Base-by-base conservation (phyloP, 1,284 basidiomycete genomes). In the Ceratobasidium sp. region DNA sequence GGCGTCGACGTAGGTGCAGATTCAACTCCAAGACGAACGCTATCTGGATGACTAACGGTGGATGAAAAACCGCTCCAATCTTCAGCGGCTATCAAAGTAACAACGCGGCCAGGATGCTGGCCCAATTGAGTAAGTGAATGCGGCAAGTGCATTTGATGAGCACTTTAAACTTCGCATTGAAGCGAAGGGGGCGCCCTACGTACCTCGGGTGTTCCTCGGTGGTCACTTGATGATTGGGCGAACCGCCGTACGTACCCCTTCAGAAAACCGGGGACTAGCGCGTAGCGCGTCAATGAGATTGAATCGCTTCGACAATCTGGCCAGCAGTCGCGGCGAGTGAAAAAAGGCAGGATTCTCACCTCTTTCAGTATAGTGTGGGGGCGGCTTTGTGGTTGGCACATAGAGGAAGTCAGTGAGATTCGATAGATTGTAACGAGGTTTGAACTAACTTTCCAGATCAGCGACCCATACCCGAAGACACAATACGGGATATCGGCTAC, bases 221-320 rank as follows among this genome's bases (percentile, higher is more conserved):
- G 95, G 81, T 97, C 95, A 84, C 94, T 93, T 70, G 94, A 96
- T 83, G 90, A 89, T 84, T 96, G 95, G 0, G 95, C 94, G 82
- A 97, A 97, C 42, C 95, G 87, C 2, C 95, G 90, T 0, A 95
- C 93, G 80, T 94, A 96, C 42, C 94, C 94, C 84, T 94, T 95
- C 81, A 97, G 86, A 82, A 91, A 97, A 33, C 95, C 95, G 0
- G 94, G 89, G 0, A 87, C 93, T 94, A 69, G 42, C 10, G 65
- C 15, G 59, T 65, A 56, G 67, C 68, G 56, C 44, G 33, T 69
- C 50, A 40, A 71, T 23, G 28, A 65, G 28, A 52, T 56, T 59
- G 26, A 64, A 38, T 10, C 28, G 28, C 69, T 50, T 70, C 66
- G 74, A 70, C 28, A 56, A 77, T 73, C 67, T 64, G 12, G 54